Conservation (phyloP, 345 rosid genomes). For the Eucalyptus brandiana region DNA sequence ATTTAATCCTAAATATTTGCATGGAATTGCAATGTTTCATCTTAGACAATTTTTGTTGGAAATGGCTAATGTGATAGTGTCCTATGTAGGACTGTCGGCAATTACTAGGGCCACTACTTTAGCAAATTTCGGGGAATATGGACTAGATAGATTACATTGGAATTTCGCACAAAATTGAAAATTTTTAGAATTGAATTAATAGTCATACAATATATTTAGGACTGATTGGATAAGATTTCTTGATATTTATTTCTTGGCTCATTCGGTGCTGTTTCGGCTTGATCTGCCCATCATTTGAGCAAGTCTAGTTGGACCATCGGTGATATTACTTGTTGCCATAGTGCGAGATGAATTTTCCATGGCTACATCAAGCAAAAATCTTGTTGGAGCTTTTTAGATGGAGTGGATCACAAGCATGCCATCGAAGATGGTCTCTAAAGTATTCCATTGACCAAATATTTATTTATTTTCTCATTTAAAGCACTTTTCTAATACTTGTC, state of each 20-base stretch:
- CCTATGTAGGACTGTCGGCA: neutral
- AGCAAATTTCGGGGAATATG: neutral
- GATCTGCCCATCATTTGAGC: neutral
- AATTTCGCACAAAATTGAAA: neutral
- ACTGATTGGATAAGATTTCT: neutral
- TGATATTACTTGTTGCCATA: neutral
- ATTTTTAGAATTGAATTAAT: neutral
- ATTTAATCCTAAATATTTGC: neutral
- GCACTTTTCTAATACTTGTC: neutral
- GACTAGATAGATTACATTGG: neutral
- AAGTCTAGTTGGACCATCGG: neutral
- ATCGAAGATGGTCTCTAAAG: neutral
- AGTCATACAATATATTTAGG: accelerated
- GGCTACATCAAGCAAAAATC: neutral
- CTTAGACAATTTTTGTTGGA: accelerated
- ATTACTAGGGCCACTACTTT: neutral
- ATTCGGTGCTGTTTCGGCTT: neutral
- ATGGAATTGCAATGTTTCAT: neutral
- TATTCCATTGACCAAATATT: neutral
- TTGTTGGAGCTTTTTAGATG: neutral
- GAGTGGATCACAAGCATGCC: neutral
- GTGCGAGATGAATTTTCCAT: neutral
- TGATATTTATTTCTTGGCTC: neutral
- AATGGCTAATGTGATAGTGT: neutral
- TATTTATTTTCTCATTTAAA: neutral